Percentiles rank a stretch among this genome's conserved stretches.
phyloP scores from a whole-genome alignment of 1,284 basidiomycete genomes.

The Termitomyces sp. region DNA sequence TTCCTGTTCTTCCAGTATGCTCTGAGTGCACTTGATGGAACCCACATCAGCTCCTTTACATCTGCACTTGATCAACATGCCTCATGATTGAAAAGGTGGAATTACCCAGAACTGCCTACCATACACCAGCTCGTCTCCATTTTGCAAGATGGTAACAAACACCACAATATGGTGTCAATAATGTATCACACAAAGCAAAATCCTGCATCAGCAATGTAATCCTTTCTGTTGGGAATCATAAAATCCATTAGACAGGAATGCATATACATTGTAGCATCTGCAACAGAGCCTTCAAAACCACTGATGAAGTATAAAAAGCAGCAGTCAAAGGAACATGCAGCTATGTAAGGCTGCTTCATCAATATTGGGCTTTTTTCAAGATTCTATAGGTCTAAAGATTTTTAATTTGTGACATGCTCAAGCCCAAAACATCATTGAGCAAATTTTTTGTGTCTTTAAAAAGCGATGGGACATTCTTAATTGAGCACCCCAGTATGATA shows the following conservation, averaged over 20 bases:
- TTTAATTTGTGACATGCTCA: background rate
- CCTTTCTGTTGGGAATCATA: slow-evolving; percentile 26
- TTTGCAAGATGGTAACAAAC: slow-evolving; percentile 31
- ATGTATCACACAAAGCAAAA: slow-evolving; percentile 28
- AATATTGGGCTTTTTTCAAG: too few relatives aligned
- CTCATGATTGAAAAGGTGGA: too few relatives aligned
- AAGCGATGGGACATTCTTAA: slow-evolving; percentile 22
- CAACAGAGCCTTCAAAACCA: slow-evolving; percentile 34
- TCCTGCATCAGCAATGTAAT: slow-evolving; percentile 37
- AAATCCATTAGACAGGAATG: slow-evolving; percentile 25
- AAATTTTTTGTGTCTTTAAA: slow-evolving; percentile 33
- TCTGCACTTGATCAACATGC: too few relatives aligned
- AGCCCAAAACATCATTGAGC: slow-evolving; percentile 29
- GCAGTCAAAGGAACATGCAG: slow-evolving; percentile 25
- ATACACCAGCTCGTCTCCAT: slow-evolving; percentile 24
- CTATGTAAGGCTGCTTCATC: too few relatives aligned
- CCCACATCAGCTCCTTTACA: too few relatives aligned
- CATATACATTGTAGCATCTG: slow-evolving; percentile 21
- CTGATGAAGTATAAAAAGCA: slow-evolving; percentile 29
- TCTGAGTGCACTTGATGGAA: too few relatives aligned
- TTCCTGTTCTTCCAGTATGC: too few relatives aligned
- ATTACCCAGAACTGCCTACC: too few relatives aligned
- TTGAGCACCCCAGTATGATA: slow-evolving; percentile 18
- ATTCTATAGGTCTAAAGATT: too few relatives aligned
- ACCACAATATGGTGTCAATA: slow-evolving; percentile 31